Base-by-base conservation (phyloP, 306 rosid genomes). In the Castanea sativa region DNA sequence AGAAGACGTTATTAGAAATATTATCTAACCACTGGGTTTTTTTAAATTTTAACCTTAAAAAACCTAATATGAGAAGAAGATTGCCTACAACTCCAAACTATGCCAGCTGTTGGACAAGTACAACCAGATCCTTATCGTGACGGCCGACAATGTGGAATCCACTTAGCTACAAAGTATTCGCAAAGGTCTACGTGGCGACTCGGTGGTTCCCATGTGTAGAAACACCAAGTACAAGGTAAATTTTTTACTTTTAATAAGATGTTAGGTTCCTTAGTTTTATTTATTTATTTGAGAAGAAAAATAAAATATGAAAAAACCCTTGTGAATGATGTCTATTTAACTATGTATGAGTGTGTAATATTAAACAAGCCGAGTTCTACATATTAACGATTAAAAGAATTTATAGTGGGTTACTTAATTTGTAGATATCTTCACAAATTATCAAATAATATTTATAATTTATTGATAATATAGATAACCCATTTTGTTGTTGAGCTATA, bases 151-250 rank as follows among this genome's bases (percentile, higher is more conserved):
- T 27, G 97, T 94, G 0, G 95, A 97, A 5, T 91, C 99, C 21
- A 89, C 76, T 20, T 95, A 94, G 79, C 97, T 94, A 8, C 97
- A 92, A 87, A 91, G 71, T 74, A 92, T 92, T 74, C 80, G 95
- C 3, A 71, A 70, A 32, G 99, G 99, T 70, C 88, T 91, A 0
- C 93, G 97, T 10, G 99, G 99, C 0, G 95, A 92, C 23, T 94
- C 92, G 0, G 27, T 88, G 0, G 99, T 94, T 3, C 97, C 92
- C 18, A 94, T 94, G 98, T 97, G 98, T 0, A 92, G 92, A 83
- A 94, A 94, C 82, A 94, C 98, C 19, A 92, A 94, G 85, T 94
- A 94, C 92, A 94, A 94, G 97, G 98, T 94, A 1, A 15, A 16
- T 5, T 19, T 32, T 33, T 33, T 2, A 52, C 6, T 27, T 3